Percentiles rank a stretch among this genome's conserved stretches.
These are phyloP conservation scores for Ministeria vibrans DNA, from an alignment of 78 protist species.

Conservation along the genomic window DNA sequence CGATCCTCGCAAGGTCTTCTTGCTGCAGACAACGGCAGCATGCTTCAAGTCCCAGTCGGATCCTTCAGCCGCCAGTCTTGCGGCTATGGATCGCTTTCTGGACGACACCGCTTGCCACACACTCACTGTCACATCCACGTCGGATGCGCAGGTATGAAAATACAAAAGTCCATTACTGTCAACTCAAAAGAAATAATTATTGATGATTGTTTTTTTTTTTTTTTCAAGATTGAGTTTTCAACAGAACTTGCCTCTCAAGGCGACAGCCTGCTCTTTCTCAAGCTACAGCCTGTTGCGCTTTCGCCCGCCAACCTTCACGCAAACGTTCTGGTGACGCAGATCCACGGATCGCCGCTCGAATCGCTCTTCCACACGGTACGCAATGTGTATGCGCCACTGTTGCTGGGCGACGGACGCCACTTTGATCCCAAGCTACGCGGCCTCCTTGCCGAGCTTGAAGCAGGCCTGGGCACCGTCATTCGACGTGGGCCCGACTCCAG, in stretches of 20 bases:
- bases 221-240: neutral
- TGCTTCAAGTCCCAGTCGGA: no score
- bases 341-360: neutral
- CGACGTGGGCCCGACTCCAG: neutral
- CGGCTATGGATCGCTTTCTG: no score
- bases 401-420: neutral
- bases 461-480: slow-evolving; percentile 1
- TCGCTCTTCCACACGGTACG: neutral
- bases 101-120: no score
- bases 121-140: no score
- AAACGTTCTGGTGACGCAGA: neutral
- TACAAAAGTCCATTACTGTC: neutral
- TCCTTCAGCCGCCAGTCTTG: no score
- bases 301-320: neutral
- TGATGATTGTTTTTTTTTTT: neutral
- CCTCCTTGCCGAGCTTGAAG: slow-evolving; percentile 16
- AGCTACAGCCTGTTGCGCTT: neutral
- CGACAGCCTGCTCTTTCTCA: neutral
- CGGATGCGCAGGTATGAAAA: no score
- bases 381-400: neutral
- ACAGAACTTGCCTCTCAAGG: neutral
- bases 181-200: neutral
- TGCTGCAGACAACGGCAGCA: no score
- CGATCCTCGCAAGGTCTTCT: no score
- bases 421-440: neutral